These are phyloP conservation scores for carrot (Daucus carota) DNA, from an alignment of 129 eudicot species.

Conservation along the genomic window DNA sequence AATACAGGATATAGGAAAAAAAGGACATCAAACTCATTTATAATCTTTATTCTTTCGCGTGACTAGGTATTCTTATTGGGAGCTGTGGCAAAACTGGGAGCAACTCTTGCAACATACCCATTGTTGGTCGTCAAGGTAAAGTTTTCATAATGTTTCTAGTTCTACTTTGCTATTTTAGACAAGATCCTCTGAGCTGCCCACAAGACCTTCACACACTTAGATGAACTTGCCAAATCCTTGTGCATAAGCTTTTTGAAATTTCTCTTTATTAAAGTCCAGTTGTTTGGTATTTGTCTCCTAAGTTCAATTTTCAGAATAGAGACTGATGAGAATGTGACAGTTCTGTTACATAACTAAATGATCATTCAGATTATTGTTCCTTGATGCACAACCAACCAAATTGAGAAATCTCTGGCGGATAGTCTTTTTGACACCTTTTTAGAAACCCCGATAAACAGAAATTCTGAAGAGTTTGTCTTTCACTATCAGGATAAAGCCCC, in stretches of 20 bases:
- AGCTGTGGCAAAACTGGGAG: conserved; percentile 93
- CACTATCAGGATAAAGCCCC: not conserved
- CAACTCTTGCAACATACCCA: conserved; percentile 85
- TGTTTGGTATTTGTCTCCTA: not conserved
- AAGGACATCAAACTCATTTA: not conserved
- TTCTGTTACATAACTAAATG: not conserved
- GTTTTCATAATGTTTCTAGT: not conserved
- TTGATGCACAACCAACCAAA: not conserved
- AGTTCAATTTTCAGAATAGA: not conserved
- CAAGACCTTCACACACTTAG: not conserved
- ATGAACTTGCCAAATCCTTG: not conserved
- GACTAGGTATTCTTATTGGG: conserved; percentile 72
- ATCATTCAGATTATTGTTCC: not conserved
- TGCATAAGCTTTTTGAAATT: not conserved
- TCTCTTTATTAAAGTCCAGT: not conserved
- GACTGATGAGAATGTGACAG: not conserved
- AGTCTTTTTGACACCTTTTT: not conserved
- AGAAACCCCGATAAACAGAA: not conserved
- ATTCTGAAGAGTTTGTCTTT: not conserved
- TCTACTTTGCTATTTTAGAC: not conserved
- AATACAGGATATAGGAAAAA: not conserved
- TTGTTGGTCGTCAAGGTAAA: conserved; percentile 89
- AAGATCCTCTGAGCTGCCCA: not conserved
- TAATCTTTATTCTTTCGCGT: conserved; percentile 9
- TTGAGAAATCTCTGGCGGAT: not conserved